These are phyloP conservation scores for Anthracocystis walkeri DNA, from an alignment of 1,284 basidiomycete species.

Conservation along the genomic window DNA sequence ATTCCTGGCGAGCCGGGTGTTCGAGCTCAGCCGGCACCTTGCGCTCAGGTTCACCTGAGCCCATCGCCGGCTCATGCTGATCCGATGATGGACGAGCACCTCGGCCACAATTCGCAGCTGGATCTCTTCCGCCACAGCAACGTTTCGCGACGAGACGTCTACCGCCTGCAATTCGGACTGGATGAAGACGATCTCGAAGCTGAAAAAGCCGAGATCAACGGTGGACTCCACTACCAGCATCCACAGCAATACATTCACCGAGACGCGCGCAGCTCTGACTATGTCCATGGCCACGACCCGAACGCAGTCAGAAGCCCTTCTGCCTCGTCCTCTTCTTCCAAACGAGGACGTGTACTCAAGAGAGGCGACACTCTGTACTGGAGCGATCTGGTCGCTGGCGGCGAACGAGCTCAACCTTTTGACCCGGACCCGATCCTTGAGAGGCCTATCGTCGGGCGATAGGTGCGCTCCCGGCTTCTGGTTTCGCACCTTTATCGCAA, in stretches of 20 bases:
- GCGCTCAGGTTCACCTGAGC: constrained; percentile 18
- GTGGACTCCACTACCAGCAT: constrained; percentile 18
- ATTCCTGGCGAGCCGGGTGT: constrained; percentile 79
- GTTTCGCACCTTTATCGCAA: background rate
- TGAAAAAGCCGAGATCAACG: constrained; percentile 44
- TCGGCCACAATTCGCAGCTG: constrained; percentile 10
- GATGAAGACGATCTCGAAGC: constrained; percentile 47
- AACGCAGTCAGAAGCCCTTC: constrained; percentile 9
- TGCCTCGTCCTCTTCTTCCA: background rate
- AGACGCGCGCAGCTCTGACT: constrained; percentile 12
- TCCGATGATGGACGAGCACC: constrained; percentile 12
- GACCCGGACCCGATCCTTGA: constrained; percentile 59
- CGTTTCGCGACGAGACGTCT: constrained; percentile 28
- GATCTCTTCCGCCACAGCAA: constrained; percentile 38
- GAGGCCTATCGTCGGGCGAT: constrained; percentile 55
- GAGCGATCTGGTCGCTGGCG: constrained; percentile 80
- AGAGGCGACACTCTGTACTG: constrained; percentile 80
- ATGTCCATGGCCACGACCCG: constrained; percentile 1
- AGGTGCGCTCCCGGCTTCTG: background rate
- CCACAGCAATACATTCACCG: constrained; percentile 21
- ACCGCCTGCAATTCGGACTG: constrained; percentile 25
- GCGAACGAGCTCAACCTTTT: constrained; percentile 73
- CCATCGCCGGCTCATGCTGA: constrained; percentile 16
- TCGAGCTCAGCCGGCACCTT: constrained; percentile 27
- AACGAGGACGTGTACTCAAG: constrained; percentile 70